Evolutionary conservation across 768 basidiomycete species (phyloP).

Genomic region (Rubroboletus pulcherrimus): DNA sequence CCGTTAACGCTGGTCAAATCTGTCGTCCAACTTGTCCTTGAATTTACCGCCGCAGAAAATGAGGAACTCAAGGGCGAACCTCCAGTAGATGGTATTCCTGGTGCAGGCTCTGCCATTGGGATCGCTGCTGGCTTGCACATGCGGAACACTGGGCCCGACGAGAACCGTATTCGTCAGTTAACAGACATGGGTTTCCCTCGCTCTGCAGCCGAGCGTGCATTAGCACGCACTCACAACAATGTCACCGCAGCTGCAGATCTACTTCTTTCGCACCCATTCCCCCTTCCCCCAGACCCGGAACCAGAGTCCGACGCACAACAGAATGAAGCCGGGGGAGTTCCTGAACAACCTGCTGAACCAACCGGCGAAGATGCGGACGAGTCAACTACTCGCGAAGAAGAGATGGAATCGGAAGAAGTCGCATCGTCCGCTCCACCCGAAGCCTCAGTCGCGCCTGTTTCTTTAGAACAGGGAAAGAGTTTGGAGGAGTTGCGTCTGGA

Average conservation of each 20-base stretch:
- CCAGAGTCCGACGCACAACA: conserved; percentile 23
- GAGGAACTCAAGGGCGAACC: conserved; percentile 61
- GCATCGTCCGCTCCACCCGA: conserved; percentile 17
- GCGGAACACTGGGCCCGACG: conserved; percentile 56
- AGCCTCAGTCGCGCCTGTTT: conserved; percentile 3
- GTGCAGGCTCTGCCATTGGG: conserved; percentile 30
- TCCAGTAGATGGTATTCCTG: conserved; percentile 33
- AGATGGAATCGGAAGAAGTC: conserved; percentile 25
- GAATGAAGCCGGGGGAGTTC: conserved; percentile 9
- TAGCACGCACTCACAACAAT: conserved; percentile 84
- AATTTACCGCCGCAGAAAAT: conserved; percentile 76
- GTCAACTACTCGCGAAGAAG: conserved; percentile 24
- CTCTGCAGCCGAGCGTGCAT: conserved; percentile 79
- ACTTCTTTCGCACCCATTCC: conserved; percentile 77
- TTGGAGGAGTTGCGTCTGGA: conserved; percentile 63
- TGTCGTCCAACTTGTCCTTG: conserved; percentile 73
- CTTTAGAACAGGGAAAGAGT: conserved; percentile 36
- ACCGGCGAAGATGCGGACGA: conserved; percentile 26
- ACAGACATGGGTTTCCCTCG: conserved; percentile 97
- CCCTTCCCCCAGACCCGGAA: conserved; percentile 64
- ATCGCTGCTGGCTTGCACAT: conserved; percentile 33
- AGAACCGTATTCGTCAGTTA: conserved; percentile 74
- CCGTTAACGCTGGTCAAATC: conserved; percentile 73
- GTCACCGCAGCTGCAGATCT: conserved; percentile 85
- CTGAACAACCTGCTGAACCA: conserved; percentile 29